phyloP scores from a whole-genome alignment of 2,329 filamentous ascomycete species.

The Aspergillus unguis region DNA sequence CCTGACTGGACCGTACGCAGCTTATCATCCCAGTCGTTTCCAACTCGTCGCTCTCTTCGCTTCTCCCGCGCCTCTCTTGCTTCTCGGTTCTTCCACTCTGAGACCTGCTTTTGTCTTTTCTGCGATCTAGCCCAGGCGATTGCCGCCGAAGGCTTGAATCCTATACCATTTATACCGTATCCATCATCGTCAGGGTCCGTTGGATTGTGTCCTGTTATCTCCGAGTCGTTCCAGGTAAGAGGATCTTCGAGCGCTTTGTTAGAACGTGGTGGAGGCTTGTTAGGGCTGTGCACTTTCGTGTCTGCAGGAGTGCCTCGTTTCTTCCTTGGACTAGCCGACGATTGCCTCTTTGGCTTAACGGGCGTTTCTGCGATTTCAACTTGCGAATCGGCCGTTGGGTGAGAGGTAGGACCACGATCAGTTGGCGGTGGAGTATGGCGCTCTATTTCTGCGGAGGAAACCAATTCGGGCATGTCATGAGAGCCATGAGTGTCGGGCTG shows the following conservation, averaged over 20 bases:
- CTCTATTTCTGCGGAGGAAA: conserved; percentile 7
- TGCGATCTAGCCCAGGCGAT: conserved; percentile 56
- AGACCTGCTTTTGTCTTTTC: conserved; percentile 56
- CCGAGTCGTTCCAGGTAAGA: conserved; percentile 56
- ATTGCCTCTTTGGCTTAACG: conserved; percentile 20
- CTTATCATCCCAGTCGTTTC: conserved; percentile 22
- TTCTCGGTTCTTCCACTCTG: conserved; percentile 59
- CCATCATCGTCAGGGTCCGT: conserved; percentile 59
- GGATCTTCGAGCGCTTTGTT: conserved; percentile 28
- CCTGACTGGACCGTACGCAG: conserved; percentile 27
- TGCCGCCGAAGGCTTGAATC: conserved; percentile 60
- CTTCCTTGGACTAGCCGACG: conserved; percentile 22
- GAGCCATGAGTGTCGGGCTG: conserved; percentile 10
- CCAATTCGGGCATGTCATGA: conserved; percentile 21
- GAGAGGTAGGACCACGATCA: background rate
- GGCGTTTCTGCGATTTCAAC: conserved; percentile 9
- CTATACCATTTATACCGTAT: conserved; percentile 62
- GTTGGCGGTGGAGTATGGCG: background rate
- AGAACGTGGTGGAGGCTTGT: conserved; percentile 34
- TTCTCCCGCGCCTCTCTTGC: conserved; percentile 57
- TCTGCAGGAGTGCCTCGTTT: conserved; percentile 19
- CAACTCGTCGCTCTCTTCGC: conserved; percentile 51
- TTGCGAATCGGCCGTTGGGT: conserved; percentile 9
- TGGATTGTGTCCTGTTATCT: conserved; percentile 60
- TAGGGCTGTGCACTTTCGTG: conserved; percentile 26